Percentiles rank a stretch among this genome's conserved stretches.
Conservation (phyloP, 176 grass and related monocot species). For the Sorghum bicolor region DNA sequence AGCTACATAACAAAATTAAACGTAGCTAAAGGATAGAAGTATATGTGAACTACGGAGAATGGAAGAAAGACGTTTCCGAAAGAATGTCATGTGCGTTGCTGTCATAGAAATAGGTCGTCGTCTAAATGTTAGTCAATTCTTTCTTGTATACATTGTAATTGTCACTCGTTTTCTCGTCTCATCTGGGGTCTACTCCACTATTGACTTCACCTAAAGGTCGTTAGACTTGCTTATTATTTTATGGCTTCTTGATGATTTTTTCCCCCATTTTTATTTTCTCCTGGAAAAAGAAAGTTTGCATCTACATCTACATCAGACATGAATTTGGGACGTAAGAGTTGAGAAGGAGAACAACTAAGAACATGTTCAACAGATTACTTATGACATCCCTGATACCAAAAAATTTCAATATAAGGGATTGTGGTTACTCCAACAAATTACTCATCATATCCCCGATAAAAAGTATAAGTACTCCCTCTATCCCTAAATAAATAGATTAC, state of each 20-base stretch:
- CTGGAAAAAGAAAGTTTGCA: not conserved
- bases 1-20: slow-evolving; percentile 24
- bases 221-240: not conserved
- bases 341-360: not conserved
- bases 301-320: not conserved
- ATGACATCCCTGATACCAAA: not conserved
- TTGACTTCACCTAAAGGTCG: slow-evolving; percentile 24
- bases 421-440: not conserved
- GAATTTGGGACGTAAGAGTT: not conserved
- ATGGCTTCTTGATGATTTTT: not conserved
- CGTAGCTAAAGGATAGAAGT: not conserved
- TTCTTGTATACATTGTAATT: not conserved
- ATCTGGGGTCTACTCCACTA: not conserved
- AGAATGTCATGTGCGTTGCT: slow-evolving; percentile 1
- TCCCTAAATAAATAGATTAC: too few relatives aligned
- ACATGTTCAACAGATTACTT: not conserved
- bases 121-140: slow-evolving; percentile 23
- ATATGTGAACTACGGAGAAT: not conserved
- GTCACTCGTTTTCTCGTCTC: slow-evolving; percentile 27
- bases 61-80: slow-evolving; percentile 7
- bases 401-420: not conserved
- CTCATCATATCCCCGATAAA: too few relatives aligned
- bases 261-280: not conserved
- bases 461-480: too few relatives aligned
- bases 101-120: slow-evolving; percentile 10